Evolutionary conservation across 2,329 filamentous ascomycete species (phyloP).

Genomic region (Epichloe aotearoae): DNA sequence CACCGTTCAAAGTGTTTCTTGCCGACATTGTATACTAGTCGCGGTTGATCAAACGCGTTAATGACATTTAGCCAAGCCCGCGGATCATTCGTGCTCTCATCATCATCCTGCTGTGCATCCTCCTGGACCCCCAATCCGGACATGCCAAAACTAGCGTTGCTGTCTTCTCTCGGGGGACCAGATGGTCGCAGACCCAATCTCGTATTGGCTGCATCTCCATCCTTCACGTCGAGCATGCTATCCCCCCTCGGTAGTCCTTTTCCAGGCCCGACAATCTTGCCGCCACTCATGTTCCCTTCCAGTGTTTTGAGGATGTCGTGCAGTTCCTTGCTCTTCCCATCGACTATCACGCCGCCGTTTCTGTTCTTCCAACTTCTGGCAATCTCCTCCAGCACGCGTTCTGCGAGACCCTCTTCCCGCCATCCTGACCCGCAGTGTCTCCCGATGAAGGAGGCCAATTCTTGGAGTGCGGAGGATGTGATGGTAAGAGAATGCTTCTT

Average conservation of each 20-base stretch:
- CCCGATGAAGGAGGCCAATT: conserved; percentile 79
- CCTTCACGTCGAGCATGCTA: conserved; percentile 49
- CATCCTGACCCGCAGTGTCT: conserved; percentile 91
- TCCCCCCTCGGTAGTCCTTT: conserved; percentile 38
- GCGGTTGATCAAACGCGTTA: conserved; percentile 73
- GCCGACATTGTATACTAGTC: conserved; percentile 57
- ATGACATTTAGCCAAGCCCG: conserved; percentile 76
- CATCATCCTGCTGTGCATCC: conserved; percentile 34
- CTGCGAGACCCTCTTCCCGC: conserved; percentile 88
- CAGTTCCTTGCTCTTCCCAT: conserved; percentile 62
- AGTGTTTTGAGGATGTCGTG: conserved; percentile 72
- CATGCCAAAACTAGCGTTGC: conserved; percentile 51
- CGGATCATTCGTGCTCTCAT: conserved; percentile 51
- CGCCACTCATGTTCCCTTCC: conserved; percentile 82
- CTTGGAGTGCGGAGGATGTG: conserved; percentile 72
- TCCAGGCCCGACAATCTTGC: conserved; percentile 44
- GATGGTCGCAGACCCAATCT: conserved; percentile 38
- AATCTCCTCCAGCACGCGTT: conserved; percentile 82
- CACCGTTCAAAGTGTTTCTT: conserved; percentile 88
- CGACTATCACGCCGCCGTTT: conserved; percentile 81
- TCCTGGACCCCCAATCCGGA: conserved; percentile 39
- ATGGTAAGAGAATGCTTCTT: conserved; percentile 95
- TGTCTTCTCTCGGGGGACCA: conserved; percentile 42
- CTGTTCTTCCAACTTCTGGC: conserved; percentile 85
- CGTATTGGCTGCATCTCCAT: conserved; percentile 39